Percentiles rank a stretch among this genome's conserved stretches.
Evolutionary conservation across 23 red algal species (phyloP).

Genomic region (Cyanidioschyzon merolae): DNA sequence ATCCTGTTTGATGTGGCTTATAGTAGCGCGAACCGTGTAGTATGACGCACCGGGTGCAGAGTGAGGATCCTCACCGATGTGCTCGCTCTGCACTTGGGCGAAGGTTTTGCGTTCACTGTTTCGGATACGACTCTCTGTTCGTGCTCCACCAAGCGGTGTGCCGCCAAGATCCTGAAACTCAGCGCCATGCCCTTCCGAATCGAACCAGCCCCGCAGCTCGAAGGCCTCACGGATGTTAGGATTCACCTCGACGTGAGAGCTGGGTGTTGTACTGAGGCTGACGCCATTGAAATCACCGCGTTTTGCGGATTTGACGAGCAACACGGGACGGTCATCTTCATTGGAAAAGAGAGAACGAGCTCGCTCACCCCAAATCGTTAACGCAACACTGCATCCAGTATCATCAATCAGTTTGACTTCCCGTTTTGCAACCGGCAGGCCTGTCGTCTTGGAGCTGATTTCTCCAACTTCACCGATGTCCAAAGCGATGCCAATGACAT

Average conservation of each 20-base stretch:
- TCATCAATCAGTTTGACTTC: constrained; percentile 67
- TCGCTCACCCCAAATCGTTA: constrained; percentile 82
- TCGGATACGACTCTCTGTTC: constrained; percentile 25
- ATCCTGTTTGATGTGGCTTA: constrained; percentile 33
- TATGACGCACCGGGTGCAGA: constrained; percentile 23
- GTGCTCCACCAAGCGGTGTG: not conserved
- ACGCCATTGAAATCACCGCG: constrained; percentile 89
- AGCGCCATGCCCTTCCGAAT: constrained; percentile 44
- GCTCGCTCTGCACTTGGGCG: constrained; percentile 43
- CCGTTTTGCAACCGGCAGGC: constrained; percentile 46
- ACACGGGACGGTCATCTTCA: constrained; percentile 38
- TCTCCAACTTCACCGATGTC: constrained; percentile 40
- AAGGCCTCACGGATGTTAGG: constrained; percentile 73
- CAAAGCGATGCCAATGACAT: constrained; percentile 71
- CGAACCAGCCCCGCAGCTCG: constrained; percentile 83
- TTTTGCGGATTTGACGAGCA: constrained; percentile 33
- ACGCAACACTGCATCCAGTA: constrained; percentile 36
- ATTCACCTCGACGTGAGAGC: constrained; percentile 71
- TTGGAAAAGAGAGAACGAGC: constrained; percentile 42
- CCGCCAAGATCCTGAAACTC: constrained; percentile 28
- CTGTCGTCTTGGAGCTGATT: constrained; percentile 64
- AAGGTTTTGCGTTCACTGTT: constrained; percentile 56
- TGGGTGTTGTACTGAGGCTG: constrained; percentile 41
- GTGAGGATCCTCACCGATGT: constrained; percentile 41
- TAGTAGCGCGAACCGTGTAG: constrained; percentile 40